Percentiles rank a stretch among this genome's conserved stretches.
Evolutionary conservation across 106 monocot species (phyloP).

Genomic region (Narthecium ossifragum): DNA sequence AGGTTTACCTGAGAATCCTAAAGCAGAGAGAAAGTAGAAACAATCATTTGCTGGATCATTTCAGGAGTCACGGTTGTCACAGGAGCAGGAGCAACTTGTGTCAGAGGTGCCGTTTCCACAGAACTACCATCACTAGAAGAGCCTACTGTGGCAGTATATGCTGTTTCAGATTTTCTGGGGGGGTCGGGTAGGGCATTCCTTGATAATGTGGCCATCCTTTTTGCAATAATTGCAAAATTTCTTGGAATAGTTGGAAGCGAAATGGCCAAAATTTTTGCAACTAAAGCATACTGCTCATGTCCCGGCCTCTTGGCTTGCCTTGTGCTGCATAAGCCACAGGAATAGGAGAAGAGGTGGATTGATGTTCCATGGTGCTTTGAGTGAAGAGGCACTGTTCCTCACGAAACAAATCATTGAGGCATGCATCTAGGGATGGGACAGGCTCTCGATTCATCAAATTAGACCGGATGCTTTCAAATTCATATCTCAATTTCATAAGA

Average conservation of each 20-base stretch:
- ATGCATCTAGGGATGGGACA: slow-evolving; percentile 3
- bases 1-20: too few species aligned
- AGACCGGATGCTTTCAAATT: slow-evolving; percentile 4
- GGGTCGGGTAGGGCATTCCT: slow-evolving; percentile 7
- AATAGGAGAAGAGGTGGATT: neutral
- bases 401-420: neutral
- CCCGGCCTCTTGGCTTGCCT: neutral
- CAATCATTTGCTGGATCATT: slow-evolving; percentile 10
- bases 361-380: slow-evolving; percentile 1
- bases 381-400: slow-evolving; percentile 1
- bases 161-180: neutral
- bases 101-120: neutral
- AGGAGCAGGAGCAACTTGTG: neutral
- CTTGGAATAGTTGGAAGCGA: neutral
- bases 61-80: neutral
- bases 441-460: slow-evolving; percentile 5
- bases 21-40: slow-evolving; percentile 1
- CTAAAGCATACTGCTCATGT: slow-evolving; percentile 8
- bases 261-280: slow-evolving; percentile 12
- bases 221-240: slow-evolving; percentile 17
- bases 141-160: neutral
- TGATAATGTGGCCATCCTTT: slow-evolving; percentile 8
- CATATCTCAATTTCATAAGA: slow-evolving; percentile 8
- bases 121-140: neutral
- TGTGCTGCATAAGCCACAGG: slow-evolving; percentile 5